These are phyloP conservation scores for Leccinum subgranulosum DNA, from an alignment of 768 basidiomycete species.

Conservation along the genomic window DNA sequence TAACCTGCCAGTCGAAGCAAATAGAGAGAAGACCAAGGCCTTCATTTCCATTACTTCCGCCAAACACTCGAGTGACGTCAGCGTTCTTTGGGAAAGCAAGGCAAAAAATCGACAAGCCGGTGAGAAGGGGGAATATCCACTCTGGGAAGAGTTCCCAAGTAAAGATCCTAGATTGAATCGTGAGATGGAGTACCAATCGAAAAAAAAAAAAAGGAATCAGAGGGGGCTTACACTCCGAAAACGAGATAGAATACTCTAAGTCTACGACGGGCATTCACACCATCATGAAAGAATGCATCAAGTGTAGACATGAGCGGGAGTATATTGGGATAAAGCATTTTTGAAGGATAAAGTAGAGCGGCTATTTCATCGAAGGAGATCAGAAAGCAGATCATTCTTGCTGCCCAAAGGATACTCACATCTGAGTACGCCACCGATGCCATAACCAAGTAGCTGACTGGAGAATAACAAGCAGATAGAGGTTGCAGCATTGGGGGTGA, in stretches of 20 bases:
- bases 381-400: not conserved
- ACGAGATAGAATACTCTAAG: slow-evolving; percentile 32
- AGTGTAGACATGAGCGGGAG: slow-evolving; percentile 25
- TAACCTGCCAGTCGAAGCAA: slow-evolving; percentile 57
- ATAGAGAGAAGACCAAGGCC: slow-evolving; percentile 59
- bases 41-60: slow-evolving; percentile 61
- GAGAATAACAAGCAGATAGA: slow-evolving; percentile 44
- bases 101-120: slow-evolving; percentile 61
- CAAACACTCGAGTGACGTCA: slow-evolving; percentile 54
- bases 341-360: slow-evolving; percentile 43
- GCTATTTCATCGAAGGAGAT: slow-evolving; percentile 8
- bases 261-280: slow-evolving; percentile 37
- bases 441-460: slow-evolving; percentile 45
- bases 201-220: slow-evolving; percentile 12
- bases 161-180: slow-evolving; percentile 32
- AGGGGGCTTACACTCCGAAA: slow-evolving; percentile 28
- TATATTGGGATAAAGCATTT: slow-evolving; percentile 40
- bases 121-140: slow-evolving; percentile 54
- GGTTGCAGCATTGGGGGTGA: slow-evolving; percentile 43
- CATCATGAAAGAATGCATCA: slow-evolving; percentile 40
- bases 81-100: slow-evolving; percentile 49
- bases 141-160: slow-evolving; percentile 26
- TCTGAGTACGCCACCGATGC: slow-evolving; percentile 53
- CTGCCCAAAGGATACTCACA: slow-evolving; percentile 25
- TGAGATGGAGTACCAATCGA: not conserved